Percentiles rank a stretch among this genome's conserved stretches.
Evolutionary conservation across 1,284 basidiomycete species (phyloP).

Genomic region (Rhodotorula sp.): DNA sequence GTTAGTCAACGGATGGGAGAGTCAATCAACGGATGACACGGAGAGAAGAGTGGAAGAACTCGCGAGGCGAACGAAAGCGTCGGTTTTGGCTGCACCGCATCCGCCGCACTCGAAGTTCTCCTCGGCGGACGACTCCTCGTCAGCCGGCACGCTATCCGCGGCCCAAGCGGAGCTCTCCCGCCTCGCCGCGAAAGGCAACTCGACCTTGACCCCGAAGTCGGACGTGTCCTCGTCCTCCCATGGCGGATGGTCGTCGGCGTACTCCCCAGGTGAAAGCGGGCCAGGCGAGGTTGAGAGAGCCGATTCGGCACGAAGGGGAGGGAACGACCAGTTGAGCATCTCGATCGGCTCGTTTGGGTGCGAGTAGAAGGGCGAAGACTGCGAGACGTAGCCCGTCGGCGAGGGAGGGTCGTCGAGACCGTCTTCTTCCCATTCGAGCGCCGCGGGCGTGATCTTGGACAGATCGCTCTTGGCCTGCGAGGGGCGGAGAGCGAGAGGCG

Average conservation of each 20-base stretch:
- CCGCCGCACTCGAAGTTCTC: constrained; percentile 11
- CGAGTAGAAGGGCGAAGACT: too few relatives aligned
- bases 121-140: background rate
- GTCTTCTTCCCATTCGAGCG: too few relatives aligned
- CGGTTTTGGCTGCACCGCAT: constrained; percentile 13
- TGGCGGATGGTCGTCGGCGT: too few relatives aligned
- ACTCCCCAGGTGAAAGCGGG: too few relatives aligned
- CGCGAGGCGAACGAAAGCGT: constrained; percentile 29
- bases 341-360: background rate
- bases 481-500: background rate
- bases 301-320: too few relatives aligned
- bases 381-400: too few relatives aligned
- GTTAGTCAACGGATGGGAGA: background rate
- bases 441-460: background rate
- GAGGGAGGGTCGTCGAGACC: background rate
- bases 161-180: background rate
- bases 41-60: constrained; percentile 1
- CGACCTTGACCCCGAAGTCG: background rate
- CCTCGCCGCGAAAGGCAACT: background rate
- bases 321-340: background rate
- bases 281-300: too few relatives aligned
- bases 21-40: too few relatives aligned
- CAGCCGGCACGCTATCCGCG: background rate
- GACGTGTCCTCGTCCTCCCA: background rate
- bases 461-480: background rate